Evolutionary conservation across 176 grass and related monocot genomes (phyloP).

Genomic region (Panicum miliaceum): DNA sequence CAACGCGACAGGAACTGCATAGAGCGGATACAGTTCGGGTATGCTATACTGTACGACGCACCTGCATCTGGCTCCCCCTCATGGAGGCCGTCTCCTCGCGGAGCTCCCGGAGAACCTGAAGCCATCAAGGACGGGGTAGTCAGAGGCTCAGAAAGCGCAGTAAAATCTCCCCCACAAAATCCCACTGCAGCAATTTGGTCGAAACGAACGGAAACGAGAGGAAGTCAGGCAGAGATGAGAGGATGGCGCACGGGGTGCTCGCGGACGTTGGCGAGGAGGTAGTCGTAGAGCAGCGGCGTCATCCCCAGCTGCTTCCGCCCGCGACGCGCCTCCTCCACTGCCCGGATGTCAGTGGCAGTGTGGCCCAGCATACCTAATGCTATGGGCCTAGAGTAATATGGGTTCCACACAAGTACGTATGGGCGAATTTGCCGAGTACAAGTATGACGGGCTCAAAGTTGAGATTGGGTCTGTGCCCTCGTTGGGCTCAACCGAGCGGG

Average conservation of each 20-base stretch:
- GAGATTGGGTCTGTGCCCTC: too few relatives aligned
- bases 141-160: background rate
- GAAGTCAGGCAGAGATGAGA: background rate
- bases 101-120: constrained; percentile 77
- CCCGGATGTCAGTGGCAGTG: too few relatives aligned
- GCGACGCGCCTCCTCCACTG: constrained; percentile 53
- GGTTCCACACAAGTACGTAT: too few relatives aligned
- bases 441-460: too few relatives aligned
- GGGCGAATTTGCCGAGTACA: too few relatives aligned
- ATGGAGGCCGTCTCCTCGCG: constrained; percentile 83
- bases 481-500: too few relatives aligned
- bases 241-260: constrained; percentile 64
- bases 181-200: background rate
- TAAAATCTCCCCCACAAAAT: background rate
- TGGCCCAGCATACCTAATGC: too few relatives aligned
- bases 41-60: constrained; percentile 28
- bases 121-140: background rate
- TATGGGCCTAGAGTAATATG: too few relatives aligned
- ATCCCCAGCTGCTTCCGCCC: constrained; percentile 81
- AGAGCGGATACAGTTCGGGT: background rate
- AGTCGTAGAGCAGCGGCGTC: constrained; percentile 71
- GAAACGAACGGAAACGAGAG: background rate
- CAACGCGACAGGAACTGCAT: background rate
- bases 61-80: constrained; percentile 95
- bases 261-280: constrained; percentile 84